Evolutionary conservation across 805 yeast genomes (phyloP).

Genomic region (Candida rishiriensis): DNA sequence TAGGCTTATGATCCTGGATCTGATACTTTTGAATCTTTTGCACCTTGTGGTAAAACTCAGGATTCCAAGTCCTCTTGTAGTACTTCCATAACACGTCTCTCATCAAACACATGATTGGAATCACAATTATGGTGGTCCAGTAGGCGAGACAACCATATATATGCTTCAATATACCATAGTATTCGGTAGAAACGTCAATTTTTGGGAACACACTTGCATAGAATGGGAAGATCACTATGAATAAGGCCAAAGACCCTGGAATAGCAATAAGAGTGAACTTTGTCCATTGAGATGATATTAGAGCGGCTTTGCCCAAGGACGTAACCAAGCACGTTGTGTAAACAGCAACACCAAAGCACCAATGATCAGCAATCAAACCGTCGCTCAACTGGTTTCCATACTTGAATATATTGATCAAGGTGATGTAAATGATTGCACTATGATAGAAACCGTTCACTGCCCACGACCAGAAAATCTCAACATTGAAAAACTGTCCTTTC

Average conservation of each 20-base stretch:
- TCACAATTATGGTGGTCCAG: slow-evolving; percentile 77
- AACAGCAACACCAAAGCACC: slow-evolving; percentile 93
- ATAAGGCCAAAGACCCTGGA: slow-evolving; percentile 84
- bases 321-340: slow-evolving; percentile 85
- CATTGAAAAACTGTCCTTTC: slow-evolving; percentile 81
- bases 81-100: slow-evolving; percentile 95
- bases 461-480: slow-evolving; percentile 96
- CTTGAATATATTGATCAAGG: slow-evolving; percentile 62
- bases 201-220: slow-evolving; percentile 84
- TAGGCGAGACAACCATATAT: slow-evolving; percentile 74
- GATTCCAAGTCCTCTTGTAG: slow-evolving; percentile 85
- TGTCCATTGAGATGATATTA: slow-evolving; percentile 91
- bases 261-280: slow-evolving; percentile 87
- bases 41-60: slow-evolving; percentile 90
- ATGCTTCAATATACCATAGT: slow-evolving; percentile 70
- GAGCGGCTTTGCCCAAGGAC: slow-evolving; percentile 91
- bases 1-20: slow-evolving; percentile 90
- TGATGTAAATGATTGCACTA: slow-evolving; percentile 76
- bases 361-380: slow-evolving; percentile 78
- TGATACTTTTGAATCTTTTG: slow-evolving; percentile 96
- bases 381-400: slow-evolving; percentile 59
- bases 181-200: slow-evolving; percentile 77
- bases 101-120: slow-evolving; percentile 72
- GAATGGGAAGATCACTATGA: slow-evolving; percentile 84
- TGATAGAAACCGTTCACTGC: slow-evolving; percentile 92